A percentile compares a stretch with the other conserved stretches of the same genome.
Evolutionary conservation across 1,284 basidiomycete genomes (phyloP).

Genomic region (Cryptococcus sp.): DNA sequence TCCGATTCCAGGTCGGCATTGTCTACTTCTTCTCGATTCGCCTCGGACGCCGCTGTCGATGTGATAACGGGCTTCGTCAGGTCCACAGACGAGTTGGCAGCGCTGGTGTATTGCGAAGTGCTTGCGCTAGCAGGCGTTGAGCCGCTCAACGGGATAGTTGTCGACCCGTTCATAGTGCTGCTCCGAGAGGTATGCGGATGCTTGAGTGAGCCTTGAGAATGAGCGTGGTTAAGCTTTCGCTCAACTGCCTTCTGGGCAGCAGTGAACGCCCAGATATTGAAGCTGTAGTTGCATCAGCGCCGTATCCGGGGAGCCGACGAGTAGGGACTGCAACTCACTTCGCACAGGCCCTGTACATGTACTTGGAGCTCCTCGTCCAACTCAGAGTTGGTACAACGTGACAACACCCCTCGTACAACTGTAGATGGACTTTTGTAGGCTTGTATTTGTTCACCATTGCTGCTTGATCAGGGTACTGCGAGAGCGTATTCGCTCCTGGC

Average conservation of each 20-base stretch:
- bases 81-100: slow-evolving; percentile 26
- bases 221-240: slow-evolving; percentile 20
- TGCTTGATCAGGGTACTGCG: slow-evolving; percentile 51
- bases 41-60: slow-evolving; percentile 24
- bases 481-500: slow-evolving; percentile 47
- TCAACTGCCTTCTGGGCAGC: slow-evolving; percentile 38
- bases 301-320: background rate
- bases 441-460: slow-evolving; percentile 50
- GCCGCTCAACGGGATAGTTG: slow-evolving; percentile 1
- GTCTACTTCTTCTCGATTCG: slow-evolving; percentile 34
- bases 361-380: slow-evolving; percentile 51
- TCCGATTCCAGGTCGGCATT: slow-evolving; percentile 35
- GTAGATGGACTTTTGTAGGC: slow-evolving; percentile 58
- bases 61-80: slow-evolving; percentile 40
- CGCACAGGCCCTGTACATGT: slow-evolving; percentile 50
- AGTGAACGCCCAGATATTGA: slow-evolving; percentile 53
- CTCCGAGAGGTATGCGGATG: slow-evolving; percentile 4
- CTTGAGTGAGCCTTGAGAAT: slow-evolving; percentile 11
- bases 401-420: slow-evolving; percentile 53
- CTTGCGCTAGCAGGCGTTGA: slow-evolving; percentile 1
- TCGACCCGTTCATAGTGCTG: background rate
- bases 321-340: slow-evolving; percentile 34
- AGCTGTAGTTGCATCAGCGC: slow-evolving; percentile 29
- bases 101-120: slow-evolving; percentile 9
- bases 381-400: slow-evolving; percentile 53